A percentile compares a stretch with the other conserved stretches of the same genome.
Conservation (phyloP, 345 rosid genomes). For the Luvunga scandens region DNA sequence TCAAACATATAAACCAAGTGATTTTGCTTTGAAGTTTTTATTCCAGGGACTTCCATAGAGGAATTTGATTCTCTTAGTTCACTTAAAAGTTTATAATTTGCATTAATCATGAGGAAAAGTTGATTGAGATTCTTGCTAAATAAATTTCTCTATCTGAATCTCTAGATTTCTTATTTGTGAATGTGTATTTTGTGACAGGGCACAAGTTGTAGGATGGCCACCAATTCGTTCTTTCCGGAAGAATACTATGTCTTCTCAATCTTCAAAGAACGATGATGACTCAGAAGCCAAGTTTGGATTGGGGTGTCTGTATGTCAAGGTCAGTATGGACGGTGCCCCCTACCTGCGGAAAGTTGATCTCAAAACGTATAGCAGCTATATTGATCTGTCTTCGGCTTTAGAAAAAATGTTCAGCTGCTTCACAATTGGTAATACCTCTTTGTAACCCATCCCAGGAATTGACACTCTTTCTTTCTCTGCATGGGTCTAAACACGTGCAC, state of each 20-base stretch:
- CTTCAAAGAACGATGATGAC: slow-evolving; percentile 44
- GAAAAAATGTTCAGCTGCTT: slow-evolving; percentile 82
- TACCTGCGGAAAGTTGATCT: slow-evolving; percentile 79
- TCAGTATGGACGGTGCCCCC: slow-evolving; percentile 82
- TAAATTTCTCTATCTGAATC: neutral
- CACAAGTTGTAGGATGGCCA: slow-evolving; percentile 88
- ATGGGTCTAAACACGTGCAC: no score
- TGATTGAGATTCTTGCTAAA: neutral
- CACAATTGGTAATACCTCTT: slow-evolving; percentile 48
- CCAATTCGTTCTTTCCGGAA: slow-evolving; percentile 73
- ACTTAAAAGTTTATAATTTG: neutral
- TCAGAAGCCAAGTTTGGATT: slow-evolving; percentile 43
- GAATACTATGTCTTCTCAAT: slow-evolving; percentile 63
- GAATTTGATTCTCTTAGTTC: slow-evolving; percentile 4
- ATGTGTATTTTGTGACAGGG: slow-evolving; percentile 32
- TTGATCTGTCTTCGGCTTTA: slow-evolving; percentile 53
- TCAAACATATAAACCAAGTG: neutral
- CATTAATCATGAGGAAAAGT: neutral
- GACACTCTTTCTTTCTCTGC: neutral
- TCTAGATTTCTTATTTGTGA: neutral
- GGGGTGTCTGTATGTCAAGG: slow-evolving; percentile 67
- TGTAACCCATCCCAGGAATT: neutral
- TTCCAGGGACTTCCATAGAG: neutral
- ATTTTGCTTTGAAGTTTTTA: neutral
- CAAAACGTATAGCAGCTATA: slow-evolving; percentile 54